A percentile compares a stretch with the other conserved stretches of the same genome.
phyloP scores from a whole-genome alignment of 1,284 basidiomycete genomes.

The Neolentinus lepideus region DNA sequence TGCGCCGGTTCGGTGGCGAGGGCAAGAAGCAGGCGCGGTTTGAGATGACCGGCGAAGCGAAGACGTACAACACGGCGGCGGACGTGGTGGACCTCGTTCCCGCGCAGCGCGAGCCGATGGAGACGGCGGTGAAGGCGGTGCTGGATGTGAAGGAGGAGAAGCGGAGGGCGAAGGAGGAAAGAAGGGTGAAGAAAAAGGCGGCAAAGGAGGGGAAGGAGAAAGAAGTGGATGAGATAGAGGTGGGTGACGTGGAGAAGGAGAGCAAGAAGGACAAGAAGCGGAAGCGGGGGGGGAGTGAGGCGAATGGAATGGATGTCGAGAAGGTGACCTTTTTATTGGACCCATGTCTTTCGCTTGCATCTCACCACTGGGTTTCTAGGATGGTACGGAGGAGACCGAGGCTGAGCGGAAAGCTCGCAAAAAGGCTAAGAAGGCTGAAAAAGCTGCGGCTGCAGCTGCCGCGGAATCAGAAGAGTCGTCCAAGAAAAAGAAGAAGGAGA shows the following conservation, averaged over 20 bases:
- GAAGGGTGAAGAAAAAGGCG: constrained; percentile 54
- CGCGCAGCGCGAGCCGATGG: constrained; percentile 74
- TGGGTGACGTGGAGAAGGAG: constrained; percentile 39
- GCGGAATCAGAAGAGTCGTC: constrained; percentile 43
- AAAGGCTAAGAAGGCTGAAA: constrained; percentile 66
- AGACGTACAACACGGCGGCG: constrained; percentile 78
- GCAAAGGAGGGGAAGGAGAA: constrained; percentile 32
- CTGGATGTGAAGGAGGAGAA: constrained; percentile 77
- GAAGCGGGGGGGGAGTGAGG: constrained; percentile 57
- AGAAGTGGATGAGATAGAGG: constrained; percentile 34
- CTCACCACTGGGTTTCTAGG: constrained; percentile 9
- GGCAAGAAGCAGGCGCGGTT: constrained; percentile 72
- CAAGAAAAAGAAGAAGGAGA: constrained; percentile 65
- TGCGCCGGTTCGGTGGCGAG: constrained; percentile 48
- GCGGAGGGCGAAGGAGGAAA: constrained; percentile 73
- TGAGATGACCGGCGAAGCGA: constrained; percentile 68
- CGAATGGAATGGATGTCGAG: constrained; percentile 20
- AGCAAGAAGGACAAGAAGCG: constrained; percentile 64
- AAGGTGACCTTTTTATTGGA: constrained; percentile 23
- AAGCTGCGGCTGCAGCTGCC: constrained; percentile 35
- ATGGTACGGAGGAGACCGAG: constrained; percentile 50
- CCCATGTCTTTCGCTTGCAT: background rate
- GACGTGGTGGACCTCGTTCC: constrained; percentile 76
- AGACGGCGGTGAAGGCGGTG: constrained; percentile 57
- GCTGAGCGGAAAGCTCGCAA: constrained; percentile 69